Conservation (phyloP, 129 eudicot species). For the Oenanthe sinensis region DNA sequence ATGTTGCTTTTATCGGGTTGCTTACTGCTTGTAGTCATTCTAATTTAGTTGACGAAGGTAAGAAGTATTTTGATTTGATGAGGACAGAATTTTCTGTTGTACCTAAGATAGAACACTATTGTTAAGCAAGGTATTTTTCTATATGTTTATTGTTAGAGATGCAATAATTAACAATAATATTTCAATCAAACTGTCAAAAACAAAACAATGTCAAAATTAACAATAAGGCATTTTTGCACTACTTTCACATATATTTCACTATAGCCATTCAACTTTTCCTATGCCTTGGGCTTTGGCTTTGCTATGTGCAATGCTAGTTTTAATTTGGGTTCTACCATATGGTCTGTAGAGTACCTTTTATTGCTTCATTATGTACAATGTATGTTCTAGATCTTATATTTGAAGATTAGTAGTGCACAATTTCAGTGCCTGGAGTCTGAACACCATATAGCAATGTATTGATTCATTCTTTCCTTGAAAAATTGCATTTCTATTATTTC, state of each 20-base stretch:
- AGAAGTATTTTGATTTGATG: slow-evolving; percentile 44
- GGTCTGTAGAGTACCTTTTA: neutral
- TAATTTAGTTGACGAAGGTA: slow-evolving; percentile 66
- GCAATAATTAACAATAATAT: too few relatives aligned
- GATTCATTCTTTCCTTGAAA: neutral
- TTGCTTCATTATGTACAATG: neutral
- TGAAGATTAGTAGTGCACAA: neutral
- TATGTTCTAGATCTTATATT: neutral
- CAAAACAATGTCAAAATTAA: too few relatives aligned
- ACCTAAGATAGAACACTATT: slow-evolving; percentile 77
- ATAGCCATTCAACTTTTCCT: neutral
- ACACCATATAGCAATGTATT: neutral
- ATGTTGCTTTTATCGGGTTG: slow-evolving; percentile 68
- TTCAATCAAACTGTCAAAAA: too few relatives aligned
- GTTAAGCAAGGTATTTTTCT: too few relatives aligned
- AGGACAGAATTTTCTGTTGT: slow-evolving; percentile 24
- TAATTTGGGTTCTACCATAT: neutral
- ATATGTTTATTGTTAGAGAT: too few relatives aligned
- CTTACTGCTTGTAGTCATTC: slow-evolving; percentile 87
- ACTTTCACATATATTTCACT: neutral
- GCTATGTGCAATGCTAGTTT: neutral
- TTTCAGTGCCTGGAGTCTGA: neutral
- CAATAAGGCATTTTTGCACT: too few relatives aligned
- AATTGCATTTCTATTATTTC: neutral
- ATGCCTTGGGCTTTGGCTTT: neutral